Conservation (phyloP, 139 green algal species). For the Chlorella sp. region DNA sequence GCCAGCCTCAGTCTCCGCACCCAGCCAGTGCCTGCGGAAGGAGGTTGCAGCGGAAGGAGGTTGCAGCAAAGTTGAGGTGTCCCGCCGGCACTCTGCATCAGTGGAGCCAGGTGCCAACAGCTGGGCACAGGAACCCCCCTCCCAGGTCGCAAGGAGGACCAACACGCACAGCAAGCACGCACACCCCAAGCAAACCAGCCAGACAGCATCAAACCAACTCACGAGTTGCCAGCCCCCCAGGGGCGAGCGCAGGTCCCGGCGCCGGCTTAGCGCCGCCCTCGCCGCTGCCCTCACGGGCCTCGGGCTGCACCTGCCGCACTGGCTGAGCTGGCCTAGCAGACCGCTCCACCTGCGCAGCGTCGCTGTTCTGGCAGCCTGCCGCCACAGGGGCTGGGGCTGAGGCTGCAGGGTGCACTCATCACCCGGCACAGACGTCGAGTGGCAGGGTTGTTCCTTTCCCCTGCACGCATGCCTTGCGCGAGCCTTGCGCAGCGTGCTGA, state of each 20-base stretch:
- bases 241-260: slow-evolving; percentile 22
- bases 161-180: background rate
- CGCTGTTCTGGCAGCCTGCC: too few species aligned
- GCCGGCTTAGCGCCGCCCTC: slow-evolving; percentile 11
- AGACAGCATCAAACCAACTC: background rate
- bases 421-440: too few species aligned
- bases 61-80: too few species aligned
- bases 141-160: too few species aligned
- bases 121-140: background rate
- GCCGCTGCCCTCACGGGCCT: background rate
- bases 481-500: too few species aligned
- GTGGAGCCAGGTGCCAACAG: too few species aligned
- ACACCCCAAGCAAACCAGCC: background rate
- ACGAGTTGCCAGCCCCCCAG: background rate
- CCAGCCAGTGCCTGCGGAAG: slow-evolving; percentile 19
- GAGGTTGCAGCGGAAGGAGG: too few species aligned
- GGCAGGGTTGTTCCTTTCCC: too few species aligned
- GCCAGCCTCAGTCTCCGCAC: slow-evolving; percentile 3
- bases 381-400: too few species aligned
- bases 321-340: background rate
- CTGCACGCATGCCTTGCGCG: too few species aligned
- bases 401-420: too few species aligned
- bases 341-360: background rate
- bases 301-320: background rate
- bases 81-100: too few species aligned